Percentiles rank a stretch among this genome's conserved stretches.
Conservation (phyloP, 257 asterid genomes). For the Ilex aquifolium region DNA sequence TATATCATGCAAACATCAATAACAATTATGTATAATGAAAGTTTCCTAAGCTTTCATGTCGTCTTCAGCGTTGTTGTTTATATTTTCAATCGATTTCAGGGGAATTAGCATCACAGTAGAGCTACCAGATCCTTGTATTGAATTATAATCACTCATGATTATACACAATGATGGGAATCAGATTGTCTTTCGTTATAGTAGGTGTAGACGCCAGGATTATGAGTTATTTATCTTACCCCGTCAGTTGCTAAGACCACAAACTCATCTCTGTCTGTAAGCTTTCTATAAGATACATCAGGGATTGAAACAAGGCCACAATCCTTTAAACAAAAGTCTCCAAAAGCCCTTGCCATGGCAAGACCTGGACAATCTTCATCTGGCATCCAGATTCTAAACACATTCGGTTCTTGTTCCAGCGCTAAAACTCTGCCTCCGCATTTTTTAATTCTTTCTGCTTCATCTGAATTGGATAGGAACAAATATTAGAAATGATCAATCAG, state of each 20-base stretch:
- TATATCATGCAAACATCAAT: background rate
- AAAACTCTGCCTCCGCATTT: slow-evolving; percentile 61
- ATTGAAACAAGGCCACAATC: slow-evolving; percentile 73
- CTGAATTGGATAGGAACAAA: slow-evolving; percentile 20
- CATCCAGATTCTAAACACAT: slow-evolving; percentile 78
- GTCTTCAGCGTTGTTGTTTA: too few relatives aligned
- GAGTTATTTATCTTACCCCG: slow-evolving; percentile 52
- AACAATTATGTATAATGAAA: too few relatives aligned
- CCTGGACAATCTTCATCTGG: slow-evolving; percentile 92
- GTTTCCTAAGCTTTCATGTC: too few relatives aligned
- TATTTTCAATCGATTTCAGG: too few relatives aligned
- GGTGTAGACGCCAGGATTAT: background rate
- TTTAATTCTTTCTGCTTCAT: slow-evolving; percentile 52
- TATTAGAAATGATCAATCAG: background rate
- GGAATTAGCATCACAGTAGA: too few relatives aligned
- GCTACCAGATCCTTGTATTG: too few relatives aligned
- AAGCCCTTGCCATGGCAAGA: slow-evolving; percentile 89
- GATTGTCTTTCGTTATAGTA: too few relatives aligned
- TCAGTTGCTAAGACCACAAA: slow-evolving; percentile 82
- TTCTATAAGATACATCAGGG: slow-evolving; percentile 56
- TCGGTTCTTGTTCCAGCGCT: slow-evolving; percentile 82
- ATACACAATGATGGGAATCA: too few relatives aligned
- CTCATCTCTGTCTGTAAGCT: slow-evolving; percentile 59
- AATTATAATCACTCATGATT: too few relatives aligned
- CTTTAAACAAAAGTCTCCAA: slow-evolving; percentile 84